A percentile compares a stretch with the other conserved stretches of the same genome.
Evolutionary conservation across 495 filamentous ascomycete genomes (phyloP).

Genomic region (Daldinia loculata): DNA sequence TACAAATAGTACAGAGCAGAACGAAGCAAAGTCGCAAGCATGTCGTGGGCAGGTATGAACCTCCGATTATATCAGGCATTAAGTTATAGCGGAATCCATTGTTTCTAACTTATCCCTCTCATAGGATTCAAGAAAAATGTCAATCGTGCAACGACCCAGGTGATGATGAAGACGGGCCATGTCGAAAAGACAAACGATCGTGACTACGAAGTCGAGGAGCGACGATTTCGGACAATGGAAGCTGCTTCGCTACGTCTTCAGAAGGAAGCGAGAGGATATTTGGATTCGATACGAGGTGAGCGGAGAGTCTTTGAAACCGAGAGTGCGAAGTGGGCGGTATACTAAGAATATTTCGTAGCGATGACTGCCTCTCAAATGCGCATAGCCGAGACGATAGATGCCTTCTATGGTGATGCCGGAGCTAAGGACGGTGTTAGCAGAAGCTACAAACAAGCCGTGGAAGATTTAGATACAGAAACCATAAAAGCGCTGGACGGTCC

Average conservation of each 20-base stretch:
- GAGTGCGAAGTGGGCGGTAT: neutral
- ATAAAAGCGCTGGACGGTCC: conserved; percentile 99
- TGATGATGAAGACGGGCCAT: conserved; percentile 99
- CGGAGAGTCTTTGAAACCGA: neutral
- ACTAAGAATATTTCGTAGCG: conserved; percentile 59
- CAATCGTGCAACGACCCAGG: conserved; percentile 97
- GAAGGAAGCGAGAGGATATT: conserved; percentile 96
- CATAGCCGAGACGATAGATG: conserved; percentile 98
- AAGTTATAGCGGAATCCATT: conserved; percentile 3
- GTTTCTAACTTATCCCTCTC: conserved; percentile 4
- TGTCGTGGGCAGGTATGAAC: conserved; percentile 68
- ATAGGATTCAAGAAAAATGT: conserved; percentile 98
- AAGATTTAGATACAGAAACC: conserved; percentile 96
- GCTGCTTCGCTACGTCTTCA: conserved; percentile 88
- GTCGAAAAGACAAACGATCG: conserved; percentile 98
- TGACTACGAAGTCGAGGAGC: conserved; percentile 97
- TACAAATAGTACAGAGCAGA: conserved; percentile 1
- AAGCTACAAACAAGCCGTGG: conserved; percentile 97
- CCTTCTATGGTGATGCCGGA: conserved; percentile 97
- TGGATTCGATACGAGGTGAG: conserved; percentile 91
- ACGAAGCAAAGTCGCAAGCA: conserved; percentile 49
- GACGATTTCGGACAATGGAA: conserved; percentile 96
- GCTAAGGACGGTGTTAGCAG: conserved; percentile 92
- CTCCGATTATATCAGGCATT: conserved; percentile 10
- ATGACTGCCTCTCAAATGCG: conserved; percentile 99